Conservation (phyloP, 1,284 basidiomycete species). For the Sutorius eximius region DNA sequence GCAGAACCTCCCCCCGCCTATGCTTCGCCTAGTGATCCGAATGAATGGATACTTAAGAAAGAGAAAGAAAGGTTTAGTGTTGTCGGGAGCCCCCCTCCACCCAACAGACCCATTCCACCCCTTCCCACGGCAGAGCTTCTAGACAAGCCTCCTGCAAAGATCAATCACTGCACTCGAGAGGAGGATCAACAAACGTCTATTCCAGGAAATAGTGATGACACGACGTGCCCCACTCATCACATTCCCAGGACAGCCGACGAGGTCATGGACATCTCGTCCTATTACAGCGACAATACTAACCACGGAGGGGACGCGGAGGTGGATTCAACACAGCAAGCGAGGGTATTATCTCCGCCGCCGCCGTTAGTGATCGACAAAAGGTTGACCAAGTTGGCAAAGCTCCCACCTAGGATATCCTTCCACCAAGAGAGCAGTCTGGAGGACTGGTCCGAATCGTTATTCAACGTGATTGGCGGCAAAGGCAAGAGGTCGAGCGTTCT, state of each 20-base stretch:
- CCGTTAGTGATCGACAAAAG: slow-evolving; percentile 34
- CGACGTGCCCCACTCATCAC: not conserved
- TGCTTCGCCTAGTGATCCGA: slow-evolving; percentile 22
- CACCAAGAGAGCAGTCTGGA: slow-evolving; percentile 42
- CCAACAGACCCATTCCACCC: slow-evolving; percentile 22
- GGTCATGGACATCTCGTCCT: slow-evolving; percentile 31
- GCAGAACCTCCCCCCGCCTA: slow-evolving; percentile 48
- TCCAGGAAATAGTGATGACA: not conserved
- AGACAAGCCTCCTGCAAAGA: slow-evolving; percentile 8
- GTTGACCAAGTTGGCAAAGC: slow-evolving; percentile 18
- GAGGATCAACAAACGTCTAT: slow-evolving; percentile 4
- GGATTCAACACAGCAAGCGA: slow-evolving; percentile 8
- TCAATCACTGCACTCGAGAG: not conserved
- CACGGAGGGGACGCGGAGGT: slow-evolving; percentile 6
- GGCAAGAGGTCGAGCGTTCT: slow-evolving; percentile 21
- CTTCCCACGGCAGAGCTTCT: slow-evolving; percentile 5
- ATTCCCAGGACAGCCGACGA: slow-evolving; percentile 28
- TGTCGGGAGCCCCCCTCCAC: slow-evolving; percentile 7
- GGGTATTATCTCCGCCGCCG: slow-evolving; percentile 19
- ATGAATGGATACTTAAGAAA: slow-evolving; percentile 7
- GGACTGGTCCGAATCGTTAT: slow-evolving; percentile 33
- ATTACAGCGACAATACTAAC: slow-evolving; percentile 11
- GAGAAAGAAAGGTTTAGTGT: slow-evolving; percentile 21
- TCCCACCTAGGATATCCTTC: slow-evolving; percentile 57
- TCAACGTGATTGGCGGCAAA: slow-evolving; percentile 24